phyloP scores from a whole-genome alignment of 2,329 filamentous ascomycete species.

The Sporothrix schenckii region DNA sequence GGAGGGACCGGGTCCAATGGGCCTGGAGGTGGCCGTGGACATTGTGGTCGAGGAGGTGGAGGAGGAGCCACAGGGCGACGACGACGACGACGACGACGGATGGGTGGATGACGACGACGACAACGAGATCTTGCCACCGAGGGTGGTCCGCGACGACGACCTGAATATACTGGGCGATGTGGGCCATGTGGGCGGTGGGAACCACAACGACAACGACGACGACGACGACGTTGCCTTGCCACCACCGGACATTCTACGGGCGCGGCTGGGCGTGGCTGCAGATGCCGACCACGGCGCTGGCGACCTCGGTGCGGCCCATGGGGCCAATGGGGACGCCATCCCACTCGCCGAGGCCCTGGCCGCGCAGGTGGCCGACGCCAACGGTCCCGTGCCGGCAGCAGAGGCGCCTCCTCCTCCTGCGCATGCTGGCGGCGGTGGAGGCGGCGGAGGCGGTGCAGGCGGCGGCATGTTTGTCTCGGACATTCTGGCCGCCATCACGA shows the following conservation, averaged over 20 bases:
- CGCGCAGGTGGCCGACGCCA: neutral
- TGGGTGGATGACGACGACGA: neutral
- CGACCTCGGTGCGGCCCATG: conserved; percentile 15
- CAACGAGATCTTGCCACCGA: conserved; percentile 9
- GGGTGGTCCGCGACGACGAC: neutral
- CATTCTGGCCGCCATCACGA: conserved; percentile 55
- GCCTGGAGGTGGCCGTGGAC: conserved; percentile 19
- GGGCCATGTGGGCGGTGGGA: conserved; percentile 37
- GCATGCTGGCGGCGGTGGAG: conserved; percentile 9
- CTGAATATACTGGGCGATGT: neutral
- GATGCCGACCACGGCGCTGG: neutral
- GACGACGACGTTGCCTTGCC: conserved; percentile 38
- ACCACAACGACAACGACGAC: conserved; percentile 35
- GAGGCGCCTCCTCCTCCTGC: neutral
- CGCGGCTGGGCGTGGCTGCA: neutral
- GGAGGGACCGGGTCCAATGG: neutral
- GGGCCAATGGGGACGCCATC: neutral
- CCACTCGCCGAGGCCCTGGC: neutral
- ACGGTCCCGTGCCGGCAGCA: neutral
- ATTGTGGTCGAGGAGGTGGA: conserved; percentile 30
- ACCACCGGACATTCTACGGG: conserved; percentile 16
- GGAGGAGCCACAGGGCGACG: neutral
- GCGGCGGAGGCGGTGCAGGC: neutral
- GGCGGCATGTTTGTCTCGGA: conserved; percentile 43
- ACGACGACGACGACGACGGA: neutral